Evolutionary conservation across 2,329 filamentous ascomycete species (phyloP), one percentile per base, ranked within the genome.

Genomic region (Aspergillus pseudoviridinutans): DNA sequence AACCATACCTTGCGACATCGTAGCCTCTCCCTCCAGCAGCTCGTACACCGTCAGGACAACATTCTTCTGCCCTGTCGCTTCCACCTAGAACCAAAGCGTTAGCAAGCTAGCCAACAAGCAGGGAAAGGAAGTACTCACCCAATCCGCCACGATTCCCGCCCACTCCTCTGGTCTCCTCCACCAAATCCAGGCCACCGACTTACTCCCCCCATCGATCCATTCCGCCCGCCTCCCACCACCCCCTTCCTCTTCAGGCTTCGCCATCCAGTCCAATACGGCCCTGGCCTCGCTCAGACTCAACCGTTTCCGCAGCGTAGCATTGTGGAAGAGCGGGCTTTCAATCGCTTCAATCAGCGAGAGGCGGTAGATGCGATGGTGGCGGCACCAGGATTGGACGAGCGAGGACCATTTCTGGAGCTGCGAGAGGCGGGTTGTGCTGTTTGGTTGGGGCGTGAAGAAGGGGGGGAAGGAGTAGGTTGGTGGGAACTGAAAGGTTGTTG

Each of bases 21-120:
- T 91, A 29, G 82, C 88, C 69, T 97, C 93, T n/a, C 93, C 91
- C 74, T 97, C 87, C 1, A 86, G 83, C 67, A 99, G 78, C 78
- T 99, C 94, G 74, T 97, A 97, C 25, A 99, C 80, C 56, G 94
- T 99, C 70, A 99, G 75, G 56, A 99, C 93, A 12, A 84, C 86
- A 25, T 91, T 91, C 79, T 89, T 93, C 80, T 97, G 92, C 3
- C 86, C 94, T 59, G 92, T 96, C 60, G 86, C 85, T 29, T 97
- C 92, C 49, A 92, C 74, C 76, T 79, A 61, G 28, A 55, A 14
- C 51, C 55, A 3, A 46, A 27, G 24, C 47, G 27, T 60, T 44
- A 51, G 17, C 22, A 54, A 25, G 44, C 20, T 24, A 22, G 24
- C 22, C 22, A 14, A 14, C 44, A 14, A 27, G 6, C 10, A 49